Conservation (phyloP, 225 moss, liverwort and hornwort genomes). For the Ulota crispa region DNA sequence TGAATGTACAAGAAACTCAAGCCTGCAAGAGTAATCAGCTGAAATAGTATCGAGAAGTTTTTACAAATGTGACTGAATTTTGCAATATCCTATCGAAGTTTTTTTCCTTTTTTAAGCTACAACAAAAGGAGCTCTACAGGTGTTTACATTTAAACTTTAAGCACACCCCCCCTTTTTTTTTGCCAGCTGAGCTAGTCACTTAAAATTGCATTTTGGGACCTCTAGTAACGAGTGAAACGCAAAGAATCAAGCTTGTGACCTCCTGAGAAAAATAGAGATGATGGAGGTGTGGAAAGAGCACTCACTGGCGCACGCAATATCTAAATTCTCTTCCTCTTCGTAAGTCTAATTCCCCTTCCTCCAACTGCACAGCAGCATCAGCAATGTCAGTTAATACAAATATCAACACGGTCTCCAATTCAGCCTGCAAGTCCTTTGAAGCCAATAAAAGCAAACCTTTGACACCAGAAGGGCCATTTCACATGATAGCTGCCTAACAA, state of each 20-base stretch:
- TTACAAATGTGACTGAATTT: no score
- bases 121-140: no score
- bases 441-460: background rate
- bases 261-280: background rate
- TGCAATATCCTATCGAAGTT: no score
- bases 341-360: slow-evolving; percentile 87
- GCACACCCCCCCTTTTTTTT: no score
- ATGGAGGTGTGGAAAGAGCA: background rate
- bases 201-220: no score
- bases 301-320: slow-evolving; percentile 68
- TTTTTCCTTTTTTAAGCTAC: no score
- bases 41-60: background rate
- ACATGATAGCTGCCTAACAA: background rate
- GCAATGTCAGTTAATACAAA: background rate
- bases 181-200: no score
- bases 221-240: background rate
- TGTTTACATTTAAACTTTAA: no score
- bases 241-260: background rate
- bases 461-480: background rate
- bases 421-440: background rate
- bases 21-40: background rate
- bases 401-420: background rate
- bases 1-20: background rate
- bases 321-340: slow-evolving; percentile 76
- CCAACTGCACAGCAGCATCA: slow-evolving; percentile 58